A percentile compares a stretch with the other conserved stretches of the same genome.
Evolutionary conservation across 2,329 filamentous ascomycete species (phyloP).

Genomic region (Pseudogymnoascus sp.): DNA sequence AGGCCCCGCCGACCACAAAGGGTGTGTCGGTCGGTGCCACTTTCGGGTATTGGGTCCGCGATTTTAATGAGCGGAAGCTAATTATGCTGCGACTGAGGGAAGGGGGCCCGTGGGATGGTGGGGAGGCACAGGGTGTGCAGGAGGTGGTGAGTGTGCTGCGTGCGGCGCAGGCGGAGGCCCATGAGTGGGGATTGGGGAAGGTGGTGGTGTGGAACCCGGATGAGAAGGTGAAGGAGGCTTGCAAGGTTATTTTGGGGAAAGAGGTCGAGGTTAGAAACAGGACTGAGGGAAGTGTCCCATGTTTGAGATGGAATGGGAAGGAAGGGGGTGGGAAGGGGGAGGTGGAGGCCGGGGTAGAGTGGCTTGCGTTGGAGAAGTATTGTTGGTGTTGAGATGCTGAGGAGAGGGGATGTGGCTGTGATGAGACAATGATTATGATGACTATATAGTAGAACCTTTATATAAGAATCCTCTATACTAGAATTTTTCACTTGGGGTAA

Average conservation of each 20-base stretch:
- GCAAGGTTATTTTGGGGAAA: slow-evolving; percentile 15
- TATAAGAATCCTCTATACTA: neutral
- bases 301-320: neutral
- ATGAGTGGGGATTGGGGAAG: slow-evolving; percentile 25
- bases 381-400: neutral
- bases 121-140: slow-evolving; percentile 12
- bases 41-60: neutral
- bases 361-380: neutral
- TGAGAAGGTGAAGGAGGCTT: slow-evolving; percentile 23
- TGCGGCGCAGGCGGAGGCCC: slow-evolving; percentile 29
- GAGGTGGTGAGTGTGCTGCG: slow-evolving; percentile 26
- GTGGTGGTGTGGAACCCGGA: slow-evolving; percentile 33
- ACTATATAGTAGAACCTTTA: neutral
- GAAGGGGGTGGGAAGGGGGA: neutral
- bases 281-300: neutral
- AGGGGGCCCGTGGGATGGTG: neutral
- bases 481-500: neutral
- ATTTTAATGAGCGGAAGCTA: neutral
- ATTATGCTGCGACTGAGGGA: neutral
- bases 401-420: neutral
- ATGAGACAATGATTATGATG: neutral
- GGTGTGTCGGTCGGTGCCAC: neutral
- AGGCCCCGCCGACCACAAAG: slow-evolving; percentile 24
- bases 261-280: neutral
- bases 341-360: neutral